These are phyloP conservation scores for Lachnellula occidentalis DNA, from an alignment of 2,329 filamentous ascomycete species.

Conservation along the genomic window DNA sequence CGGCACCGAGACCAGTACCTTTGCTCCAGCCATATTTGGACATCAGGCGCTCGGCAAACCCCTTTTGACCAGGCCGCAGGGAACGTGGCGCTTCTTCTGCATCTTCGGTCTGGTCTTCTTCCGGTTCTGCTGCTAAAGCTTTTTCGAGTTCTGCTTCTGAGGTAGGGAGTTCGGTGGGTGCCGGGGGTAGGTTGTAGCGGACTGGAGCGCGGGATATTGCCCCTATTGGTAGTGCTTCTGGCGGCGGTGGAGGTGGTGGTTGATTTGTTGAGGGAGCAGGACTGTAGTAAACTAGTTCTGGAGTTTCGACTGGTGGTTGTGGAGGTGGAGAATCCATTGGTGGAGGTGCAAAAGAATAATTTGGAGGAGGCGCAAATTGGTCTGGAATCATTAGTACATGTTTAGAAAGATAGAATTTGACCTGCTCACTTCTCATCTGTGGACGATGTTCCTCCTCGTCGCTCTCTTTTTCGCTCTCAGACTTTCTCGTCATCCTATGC, in stretches of 20 bases:
- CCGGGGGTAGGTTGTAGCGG: slow-evolving; percentile 56
- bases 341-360: slow-evolving; percentile 53
- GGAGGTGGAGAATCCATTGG: slow-evolving; percentile 37
- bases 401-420: neutral
- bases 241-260: slow-evolving; percentile 25
- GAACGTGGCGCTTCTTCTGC: slow-evolving; percentile 45
- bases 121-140: slow-evolving; percentile 34
- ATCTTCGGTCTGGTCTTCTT: slow-evolving; percentile 29
- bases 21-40: slow-evolving; percentile 91
- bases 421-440: slow-evolving; percentile 40
- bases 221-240: slow-evolving; percentile 34
- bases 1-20: slow-evolving; percentile 79
- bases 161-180: slow-evolving; percentile 46
- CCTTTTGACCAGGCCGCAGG: slow-evolving; percentile 70
- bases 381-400: slow-evolving; percentile 34
- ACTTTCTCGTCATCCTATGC: slow-evolving; percentile 50
- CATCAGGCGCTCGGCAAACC: slow-evolving; percentile 84
- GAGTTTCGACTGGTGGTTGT: slow-evolving; percentile 35
- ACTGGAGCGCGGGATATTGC: slow-evolving; percentile 75
- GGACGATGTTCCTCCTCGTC: slow-evolving; percentile 41
- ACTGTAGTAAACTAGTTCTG: neutral
- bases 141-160: slow-evolving; percentile 48
- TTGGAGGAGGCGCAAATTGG: slow-evolving; percentile 55
- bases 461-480: slow-evolving; percentile 39
- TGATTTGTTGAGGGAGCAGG: slow-evolving; percentile 15